These are phyloP conservation scores for Curvularia eragrostidis DNA, from an alignment of 2,329 filamentous ascomycete genomes.

Conservation along the genomic window DNA sequence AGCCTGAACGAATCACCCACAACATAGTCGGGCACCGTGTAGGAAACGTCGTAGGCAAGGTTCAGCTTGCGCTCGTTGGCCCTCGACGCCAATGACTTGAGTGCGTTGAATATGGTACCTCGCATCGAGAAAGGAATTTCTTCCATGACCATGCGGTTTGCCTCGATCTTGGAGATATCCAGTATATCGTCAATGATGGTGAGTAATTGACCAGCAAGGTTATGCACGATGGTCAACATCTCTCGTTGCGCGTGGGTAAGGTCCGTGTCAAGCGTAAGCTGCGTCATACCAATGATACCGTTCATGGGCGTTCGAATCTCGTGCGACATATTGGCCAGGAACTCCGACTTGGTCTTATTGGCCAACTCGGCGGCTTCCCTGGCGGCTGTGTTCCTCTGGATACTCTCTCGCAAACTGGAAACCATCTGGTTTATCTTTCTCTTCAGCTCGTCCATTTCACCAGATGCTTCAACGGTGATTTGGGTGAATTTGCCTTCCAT, in stretches of 20 bases:
- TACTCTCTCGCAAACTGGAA: slow-evolving; percentile 91
- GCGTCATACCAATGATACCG: slow-evolving; percentile 97
- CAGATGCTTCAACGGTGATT: slow-evolving; percentile 94
- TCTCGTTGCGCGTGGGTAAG: slow-evolving; percentile 94
- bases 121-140: slow-evolving; percentile 95
- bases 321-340: slow-evolving; percentile 98
- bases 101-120: slow-evolving; percentile 93
- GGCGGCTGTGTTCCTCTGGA: slow-evolving; percentile 94
- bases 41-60: slow-evolving; percentile 91
- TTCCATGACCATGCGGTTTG: slow-evolving; percentile 97
- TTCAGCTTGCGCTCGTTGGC: slow-evolving; percentile 95
- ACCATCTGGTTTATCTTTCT: slow-evolving; percentile 99
- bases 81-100: slow-evolving; percentile 96
- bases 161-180: slow-evolving; percentile 81
- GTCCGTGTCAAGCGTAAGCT: slow-evolving; percentile 91
- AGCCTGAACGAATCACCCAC: slow-evolving; percentile 96
- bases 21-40: slow-evolving; percentile 91
- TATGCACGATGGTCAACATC: slow-evolving; percentile 98
- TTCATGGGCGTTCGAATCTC: slow-evolving; percentile 98
- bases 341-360: slow-evolving; percentile 98
- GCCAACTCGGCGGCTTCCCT: slow-evolving; percentile 95
- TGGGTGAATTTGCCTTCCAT: slow-evolving; percentile 98
- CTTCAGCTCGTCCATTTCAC: slow-evolving; percentile 99
- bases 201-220: slow-evolving; percentile 90
- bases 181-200: slow-evolving; percentile 90